A percentile compares a stretch with the other conserved stretches of the same genome.
phyloP scores from a whole-genome alignment of 805 yeast genomes.

The Aciculoconidium aculeatum region DNA sequence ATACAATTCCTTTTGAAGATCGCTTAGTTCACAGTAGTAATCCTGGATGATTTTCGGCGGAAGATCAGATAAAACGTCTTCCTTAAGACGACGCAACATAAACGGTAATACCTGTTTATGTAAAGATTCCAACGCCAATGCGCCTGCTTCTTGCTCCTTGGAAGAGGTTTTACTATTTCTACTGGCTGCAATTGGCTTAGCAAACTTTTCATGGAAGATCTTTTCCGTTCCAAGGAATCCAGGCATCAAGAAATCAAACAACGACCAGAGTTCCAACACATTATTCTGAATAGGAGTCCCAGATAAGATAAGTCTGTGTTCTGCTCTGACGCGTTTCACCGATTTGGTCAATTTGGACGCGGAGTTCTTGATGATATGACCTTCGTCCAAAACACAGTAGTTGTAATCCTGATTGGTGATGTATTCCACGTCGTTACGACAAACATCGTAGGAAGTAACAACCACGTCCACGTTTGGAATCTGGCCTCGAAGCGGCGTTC shows the following conservation, averaged over 20 bases:
- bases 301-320: conserved; percentile 83
- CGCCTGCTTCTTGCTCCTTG: conserved; percentile 95
- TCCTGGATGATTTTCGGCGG: conserved; percentile 99
- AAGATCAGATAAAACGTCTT: conserved; percentile 89
- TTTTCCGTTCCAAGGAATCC: conserved; percentile 96
- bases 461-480: conserved; percentile 69
- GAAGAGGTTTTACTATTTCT: conserved; percentile 83
- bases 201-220: conserved; percentile 87
- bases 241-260: conserved; percentile 97
- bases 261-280: conserved; percentile 94
- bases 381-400: conserved; percentile 95
- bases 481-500: conserved; percentile 50
- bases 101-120: conserved; percentile 97
- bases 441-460: conserved; percentile 94
- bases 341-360: conserved; percentile 82
- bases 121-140: conserved; percentile 88
- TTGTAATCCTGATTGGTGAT: conserved; percentile 65
- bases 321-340: conserved; percentile 76
- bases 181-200: conserved; percentile 96
- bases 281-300: conserved; percentile 99
- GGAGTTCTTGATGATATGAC: conserved; percentile 93
- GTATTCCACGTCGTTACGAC: conserved; percentile 79
- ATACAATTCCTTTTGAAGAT: conserved; percentile 80
- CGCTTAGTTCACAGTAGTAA: conserved; percentile 93
- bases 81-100: conserved; percentile 91